These are phyloP conservation scores for Isabelozyma heimii DNA, from an alignment of 805 yeast species.

Conservation along the genomic window DNA sequence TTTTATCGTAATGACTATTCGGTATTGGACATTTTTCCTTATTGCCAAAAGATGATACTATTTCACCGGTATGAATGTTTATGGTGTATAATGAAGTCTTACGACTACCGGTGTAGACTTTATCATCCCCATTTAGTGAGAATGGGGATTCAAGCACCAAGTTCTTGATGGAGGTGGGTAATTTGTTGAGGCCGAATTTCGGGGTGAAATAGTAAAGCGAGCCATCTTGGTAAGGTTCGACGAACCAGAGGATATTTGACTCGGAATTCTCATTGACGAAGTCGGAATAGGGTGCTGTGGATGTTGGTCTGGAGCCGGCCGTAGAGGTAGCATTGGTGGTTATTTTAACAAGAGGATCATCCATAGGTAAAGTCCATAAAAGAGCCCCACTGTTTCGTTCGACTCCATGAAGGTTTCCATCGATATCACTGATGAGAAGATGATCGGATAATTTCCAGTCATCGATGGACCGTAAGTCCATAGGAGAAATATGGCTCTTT, in stretches of 20 bases:
- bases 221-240: conserved; percentile 89
- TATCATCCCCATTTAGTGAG: conserved; percentile 69
- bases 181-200: conserved; percentile 68
- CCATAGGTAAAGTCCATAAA: conserved; percentile 72
- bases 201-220: conserved; percentile 76
- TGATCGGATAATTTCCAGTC: conserved; percentile 56
- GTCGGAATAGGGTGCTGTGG: background rate
- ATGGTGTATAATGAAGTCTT: conserved; percentile 73
- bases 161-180: conserved; percentile 78
- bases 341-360: conserved; percentile 57
- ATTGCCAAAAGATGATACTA: conserved; percentile 65
- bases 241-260: conserved; percentile 65
- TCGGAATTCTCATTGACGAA: conserved; percentile 6
- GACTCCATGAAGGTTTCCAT: conserved; percentile 82
- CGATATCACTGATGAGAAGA: conserved; percentile 73
- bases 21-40: conserved; percentile 35
- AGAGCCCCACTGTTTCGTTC: conserved; percentile 71
- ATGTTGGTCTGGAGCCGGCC: background rate
- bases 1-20: conserved; percentile 15
- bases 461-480: conserved; percentile 36
- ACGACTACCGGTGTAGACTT: conserved; percentile 83
- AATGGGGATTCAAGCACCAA: conserved; percentile 84
- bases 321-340: conserved; percentile 16
- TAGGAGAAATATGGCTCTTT: conserved; percentile 21
- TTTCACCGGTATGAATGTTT: conserved; percentile 70